Evolutionary conservation across 2,329 filamentous ascomycete genomes (phyloP), one percentile per base, ranked within the genome.

Genomic region (Scedosporium aurantiacum): DNA sequence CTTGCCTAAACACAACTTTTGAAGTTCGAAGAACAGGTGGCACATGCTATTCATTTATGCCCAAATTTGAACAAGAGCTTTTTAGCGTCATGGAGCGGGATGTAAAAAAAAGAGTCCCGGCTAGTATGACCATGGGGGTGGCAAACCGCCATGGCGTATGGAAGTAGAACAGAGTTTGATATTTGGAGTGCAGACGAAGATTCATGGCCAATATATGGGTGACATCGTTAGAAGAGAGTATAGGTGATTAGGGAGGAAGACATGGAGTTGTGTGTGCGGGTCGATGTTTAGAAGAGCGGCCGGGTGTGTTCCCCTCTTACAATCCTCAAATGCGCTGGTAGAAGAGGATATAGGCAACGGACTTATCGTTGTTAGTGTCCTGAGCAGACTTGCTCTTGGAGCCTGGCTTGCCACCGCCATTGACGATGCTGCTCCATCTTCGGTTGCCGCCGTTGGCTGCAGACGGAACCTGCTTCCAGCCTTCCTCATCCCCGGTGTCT

Each of bases 321-420:
- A 5, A 62, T 56, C 21, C 58, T 69, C 66, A 83, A 63, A 94
- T 83, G 68, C 85, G 85, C 77, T 97, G 88, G 74, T 99, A 99
- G 76, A 99, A 96, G 70, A 99, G 77, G 66, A 99, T 84, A 75
- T 99, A 99, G 3, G 94, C 94, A 63, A 97, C 93, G 80, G 96
- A 96, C 80, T 93, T 96, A 73, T 97, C 93, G 74, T 90, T 91
- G 70, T 89, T 82, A 66, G 76, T 83, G 67, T 86, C 85, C 73
- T 84, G 79, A 71, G 78, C 64, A 73, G 84, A 74, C 75, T 83
- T 80, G 69, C 79, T 66, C 77, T 83, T 80, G 74, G 77, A 75
- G 69, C 78, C 58, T 6, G 60, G 28, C 58, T 63, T 76, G 73
- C 65, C 74, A 37, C 78, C 56, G 74, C 75, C 88, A 68, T 92